Base-by-base conservation (phyloP, 306 rosid species). In the Sechiopsis laciniata region DNA sequence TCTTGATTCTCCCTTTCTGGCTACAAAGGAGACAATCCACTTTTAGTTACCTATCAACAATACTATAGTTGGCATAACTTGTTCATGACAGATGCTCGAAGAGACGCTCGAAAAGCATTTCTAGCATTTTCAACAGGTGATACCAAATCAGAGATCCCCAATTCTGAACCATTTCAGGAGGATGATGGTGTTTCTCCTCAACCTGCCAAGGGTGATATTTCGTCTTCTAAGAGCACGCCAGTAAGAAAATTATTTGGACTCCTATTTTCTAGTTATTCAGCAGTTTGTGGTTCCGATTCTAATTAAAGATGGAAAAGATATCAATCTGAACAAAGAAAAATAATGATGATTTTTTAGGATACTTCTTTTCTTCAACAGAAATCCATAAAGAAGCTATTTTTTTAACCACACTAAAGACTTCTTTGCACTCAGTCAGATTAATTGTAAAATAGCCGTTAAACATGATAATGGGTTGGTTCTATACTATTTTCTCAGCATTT, bases 51-150 rank as follows among this genome's bases (percentile, higher is more conserved):
- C 29, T n/a, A 72, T n/a, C 42, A 51, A 11, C 52, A 19, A 46
- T 17, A 73, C 52, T 56, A 46, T 37, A 73, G 12, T 72, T 42
- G 10, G n/a, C 24, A 8, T 10, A 60, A 8, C 53, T 74, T 81
- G 74, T 72, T 81, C 55, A 53, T 9, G 52, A 75, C 84, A 91
- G 99, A 91, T 84, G 91, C 97, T 55, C 86, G 88, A 62, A 84
- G 99, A 81, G 95, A 89, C 81, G 99, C 91, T 10, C 88, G 97
- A 20, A 89, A 85, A 86, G 99, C 99, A 75, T 88, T 94, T 75
- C 68, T 94, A 78, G 96, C 96, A 79, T 84, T 94, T 83, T 85
- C 96, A 73, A 79, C 86, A 8, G 93, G 81, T 78, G 92, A 84
- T 75, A 78, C 69, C 4, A 83, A 84, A 74, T 72, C 77, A 19